These are phyloP conservation scores for Trametes pubescens DNA, from an alignment of 1,284 basidiomycete species.

Conservation along the genomic window DNA sequence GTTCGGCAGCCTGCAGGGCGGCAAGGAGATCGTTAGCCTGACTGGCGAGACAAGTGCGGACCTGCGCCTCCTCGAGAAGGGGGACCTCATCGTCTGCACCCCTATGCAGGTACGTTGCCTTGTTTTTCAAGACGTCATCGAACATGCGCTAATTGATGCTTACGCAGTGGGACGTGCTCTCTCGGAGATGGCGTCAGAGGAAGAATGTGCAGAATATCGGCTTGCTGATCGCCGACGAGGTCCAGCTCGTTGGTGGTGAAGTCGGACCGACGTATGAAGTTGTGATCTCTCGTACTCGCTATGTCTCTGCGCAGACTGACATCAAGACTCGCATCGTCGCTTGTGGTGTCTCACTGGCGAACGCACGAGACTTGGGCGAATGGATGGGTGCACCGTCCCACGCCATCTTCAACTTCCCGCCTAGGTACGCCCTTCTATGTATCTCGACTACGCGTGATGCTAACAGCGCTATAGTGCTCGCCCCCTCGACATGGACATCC, in stretches of 20 bases:
- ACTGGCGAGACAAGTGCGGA: conserved; percentile 97
- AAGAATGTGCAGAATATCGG: conserved; percentile 97
- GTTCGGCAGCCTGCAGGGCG: conserved; percentile 84
- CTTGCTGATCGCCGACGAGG: conserved; percentile 93
- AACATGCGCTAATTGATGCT: conserved; percentile 26
- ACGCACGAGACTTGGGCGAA: conserved; percentile 95
- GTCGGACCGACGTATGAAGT: conserved; percentile 97
- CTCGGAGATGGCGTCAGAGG: conserved; percentile 93
- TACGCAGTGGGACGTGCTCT: conserved; percentile 94
- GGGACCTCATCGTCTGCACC: conserved; percentile 93
- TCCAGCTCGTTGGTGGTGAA: conserved; percentile 93
- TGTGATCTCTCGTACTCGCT: conserved; percentile 92
- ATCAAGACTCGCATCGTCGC: conserved; percentile 93
- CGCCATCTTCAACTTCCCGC: conserved; percentile 98
- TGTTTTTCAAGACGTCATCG: background rate
- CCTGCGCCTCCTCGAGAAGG: conserved; percentile 89
- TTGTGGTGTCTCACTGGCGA: conserved; percentile 94
- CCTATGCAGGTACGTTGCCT: conserved; percentile 69
- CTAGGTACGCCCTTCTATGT: conserved; percentile 60
- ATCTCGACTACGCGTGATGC: background rate
- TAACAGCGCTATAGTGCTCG: conserved; percentile 68
- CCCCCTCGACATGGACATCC: conserved; percentile 96
- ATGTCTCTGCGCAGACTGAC: conserved; percentile 95
- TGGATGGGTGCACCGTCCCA: conserved; percentile 97
- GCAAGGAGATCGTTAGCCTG: conserved; percentile 92